Base-by-base conservation (phyloP, 441 rosid genomes). In the Breynia disticha region DNA sequence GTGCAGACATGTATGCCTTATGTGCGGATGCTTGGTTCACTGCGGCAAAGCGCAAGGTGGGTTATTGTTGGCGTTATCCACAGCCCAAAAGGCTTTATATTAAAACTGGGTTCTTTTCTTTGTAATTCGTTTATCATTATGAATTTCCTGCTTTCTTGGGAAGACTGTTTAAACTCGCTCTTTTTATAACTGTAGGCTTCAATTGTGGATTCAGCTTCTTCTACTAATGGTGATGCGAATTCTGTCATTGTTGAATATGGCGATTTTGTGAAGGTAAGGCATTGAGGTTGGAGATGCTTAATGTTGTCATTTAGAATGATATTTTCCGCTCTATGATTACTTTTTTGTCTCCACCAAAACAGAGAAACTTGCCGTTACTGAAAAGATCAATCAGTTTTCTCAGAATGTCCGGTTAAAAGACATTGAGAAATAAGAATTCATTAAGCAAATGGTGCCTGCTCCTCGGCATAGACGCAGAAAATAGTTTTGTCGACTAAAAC, bases 21-120 rank as follows among this genome's bases (percentile, higher is more conserved):
- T 88, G 98, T 66, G 91, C 98, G 5, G 98, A 91, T 79, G 98
- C 98, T 65, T 91, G 98, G 98, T 88, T 91, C 77, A 81, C 83
- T 49, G 98, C 97, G 59, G 98, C 97, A 72, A 88, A 87, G 71
- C 77, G 85, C 50, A 84, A 82, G 94, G 98, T 83, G 55, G 52
- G 79, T 66, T 50, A 21, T 39, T 60, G 32, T 58, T 11, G 39
- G 18, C 20, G 6, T 50, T 46, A 39, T 39, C 43, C 43, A 39
- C 15, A 39, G 15, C 14, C 43, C 15, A 39, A 14, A 39, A 13
- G 2, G 1, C 2, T 39, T 39, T 39, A 11, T 37, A 11, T 37
- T 37, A n/a, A n/a, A n/a, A n/a, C n/a, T n/a, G n/a, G n/a, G n/a
- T n/a, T n/a, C 32, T 24, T 24, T 24, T 7, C 32, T 24, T 24